Base-by-base conservation (phyloP, 1,284 basidiomycete species). In the Trichosporon asahii region DNA sequence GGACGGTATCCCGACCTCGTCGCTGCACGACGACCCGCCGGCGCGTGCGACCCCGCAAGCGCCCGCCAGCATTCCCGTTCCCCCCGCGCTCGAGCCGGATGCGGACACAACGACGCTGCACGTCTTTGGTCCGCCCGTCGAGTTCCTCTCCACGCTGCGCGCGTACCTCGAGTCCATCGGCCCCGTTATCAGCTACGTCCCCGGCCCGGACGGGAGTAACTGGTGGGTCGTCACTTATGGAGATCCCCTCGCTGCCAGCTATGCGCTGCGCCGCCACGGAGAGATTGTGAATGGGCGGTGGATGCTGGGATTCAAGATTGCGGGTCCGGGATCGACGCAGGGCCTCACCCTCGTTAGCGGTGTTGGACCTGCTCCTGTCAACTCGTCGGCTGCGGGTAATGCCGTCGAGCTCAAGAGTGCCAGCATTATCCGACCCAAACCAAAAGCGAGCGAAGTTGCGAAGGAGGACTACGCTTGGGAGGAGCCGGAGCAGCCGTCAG, bases 291-390 rank as follows among this genome's bases (percentile, higher is more conserved):
- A 70, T 33, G 79, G 79, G 2, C 70, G 72, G 65, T 82, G 75
- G 73, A 79, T 82, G 77, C 64, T 82, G 7, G 81, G 77, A 4
- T 77, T 82, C 69, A 80, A 78, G 70, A 77, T 81, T 44, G 76
- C 71, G 0, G 75, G 74, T 0, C 72, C 72, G 8, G 72, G 74
- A 1, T 74, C 70, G 21, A 74, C 72, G n/a, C 73, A 71, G 35
- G 76, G 77, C 9, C 72, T 73, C 27, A 75, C 75, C 9, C 70
- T 75, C 21, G 74, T 76, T 49, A 68, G 70, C 44, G 73, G 69
- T 18, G 67, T 68, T 23, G 35, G 66, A 6, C 46, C 68, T 2
- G 14, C 37, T 1, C n/a, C 55, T 14, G 44, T 49, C 12, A 64
- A 53, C 31, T n/a, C 46, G 15, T 35, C 46, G 6, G 70, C 70